Conservation (phyloP, 176 grass and related monocot genomes). For the Typha latifolia region DNA sequence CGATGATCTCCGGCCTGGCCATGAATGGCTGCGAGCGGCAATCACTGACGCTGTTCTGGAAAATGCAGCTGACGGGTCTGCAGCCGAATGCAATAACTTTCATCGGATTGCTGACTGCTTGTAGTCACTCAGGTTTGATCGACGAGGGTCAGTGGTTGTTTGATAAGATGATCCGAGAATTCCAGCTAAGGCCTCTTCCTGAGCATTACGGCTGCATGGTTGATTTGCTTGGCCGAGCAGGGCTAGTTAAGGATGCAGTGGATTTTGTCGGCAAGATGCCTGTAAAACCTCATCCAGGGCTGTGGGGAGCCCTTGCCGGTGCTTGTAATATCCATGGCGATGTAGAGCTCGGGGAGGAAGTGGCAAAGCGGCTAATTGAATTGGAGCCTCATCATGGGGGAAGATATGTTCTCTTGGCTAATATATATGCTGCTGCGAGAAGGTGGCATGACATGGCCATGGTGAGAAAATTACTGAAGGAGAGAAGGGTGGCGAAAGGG, state of each 20-base stretch:
- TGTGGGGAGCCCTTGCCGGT: conserved; percentile 61
- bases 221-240: conserved; percentile 45
- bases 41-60: conserved; percentile 53
- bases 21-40: conserved; percentile 46
- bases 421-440: conserved; percentile 37
- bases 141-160: conserved; percentile 43
- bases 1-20: conserved; percentile 48
- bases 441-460: conserved; percentile 56
- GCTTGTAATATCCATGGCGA: conserved; percentile 63
- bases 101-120: conserved; percentile 45
- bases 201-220: conserved; percentile 76
- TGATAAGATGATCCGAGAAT: conserved; percentile 35
- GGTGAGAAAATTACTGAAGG: conserved; percentile 44
- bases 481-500: conserved; percentile 38
- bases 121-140: conserved; percentile 55
- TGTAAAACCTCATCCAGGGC: conserved; percentile 41
- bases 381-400: conserved; percentile 53
- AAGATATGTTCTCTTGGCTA: conserved; percentile 52
- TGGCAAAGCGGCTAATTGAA: conserved; percentile 48
- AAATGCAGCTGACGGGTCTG: conserved; percentile 47
- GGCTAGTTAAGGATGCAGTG: conserved; percentile 44
- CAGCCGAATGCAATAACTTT: conserved; percentile 53
- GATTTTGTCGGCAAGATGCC: conserved; percentile 54
- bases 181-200: conserved; percentile 19
- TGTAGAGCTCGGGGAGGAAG: conserved; percentile 51